Evolutionary conservation across 1,284 basidiomycete species (phyloP), one percentile per base, ranked within the genome.

Genomic region (Schizopora paradoxa): DNA sequence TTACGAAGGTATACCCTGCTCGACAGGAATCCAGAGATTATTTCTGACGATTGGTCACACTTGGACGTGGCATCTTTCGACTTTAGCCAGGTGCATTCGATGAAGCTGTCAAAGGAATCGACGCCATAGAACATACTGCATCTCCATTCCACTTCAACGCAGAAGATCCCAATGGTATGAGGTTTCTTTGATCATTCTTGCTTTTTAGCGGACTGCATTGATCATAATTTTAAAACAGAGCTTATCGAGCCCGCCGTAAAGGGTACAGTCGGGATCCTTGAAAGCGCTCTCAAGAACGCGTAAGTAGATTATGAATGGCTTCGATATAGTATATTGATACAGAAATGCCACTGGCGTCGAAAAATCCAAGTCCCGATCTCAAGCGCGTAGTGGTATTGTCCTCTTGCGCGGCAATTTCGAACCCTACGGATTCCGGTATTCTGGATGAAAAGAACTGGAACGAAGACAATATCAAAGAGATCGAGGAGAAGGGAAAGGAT

Each of bases 111-210:
- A 60, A 65, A 49, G 72, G 62, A 29, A 64, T 72, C 32, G 66
- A 70, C 42, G 66, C 60, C 2, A 66, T 74, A 32, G 63, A 63
- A 28, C 73, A 76, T 61, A 70, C 66, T 34, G 72, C 72, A 1
- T 70, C 70, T 11, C 73, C 72, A 8, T 67, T 68, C 53, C 58
- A 63, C 46, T 59, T 64, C 41, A 55, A 61, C 2, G 60, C 59
- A 13, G 56, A 61, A 35, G 62, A 67, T 43, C 67, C 68, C 21
- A 47, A 64, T 25, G 67, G 61, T 57, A 49, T 6, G 54, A 8
- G 14, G 26, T 27, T 18, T 36, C 14, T 23, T 19, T 19, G 6
- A n/a, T n/a, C n/a, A n/a, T n/a, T n/a, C n/a, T n/a, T n/a, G n/a
- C n/a, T n/a, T n/a, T n/a, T n/a, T n/a, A n/a, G n/a, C n/a, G n/a